A percentile compares a stretch with the other conserved stretches of the same genome.
Evolutionary conservation across 148 eudicot species (phyloP).

Genomic region (Fallopia convolvulus): DNA sequence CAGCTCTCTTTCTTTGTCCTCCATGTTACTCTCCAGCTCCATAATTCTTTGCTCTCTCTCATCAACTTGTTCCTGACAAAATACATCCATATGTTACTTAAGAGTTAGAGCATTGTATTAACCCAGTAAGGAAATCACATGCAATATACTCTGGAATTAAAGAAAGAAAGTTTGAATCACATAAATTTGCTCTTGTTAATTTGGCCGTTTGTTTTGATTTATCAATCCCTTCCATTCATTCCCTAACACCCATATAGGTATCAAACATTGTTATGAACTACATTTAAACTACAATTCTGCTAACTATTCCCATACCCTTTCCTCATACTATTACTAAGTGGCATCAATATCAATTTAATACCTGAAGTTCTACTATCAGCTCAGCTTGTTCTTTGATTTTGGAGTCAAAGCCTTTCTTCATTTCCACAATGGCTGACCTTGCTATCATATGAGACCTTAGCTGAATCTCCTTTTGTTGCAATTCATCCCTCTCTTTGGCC

Average conservation of each 20-base stretch:
- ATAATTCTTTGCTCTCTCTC: constrained; percentile 56
- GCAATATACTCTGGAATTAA: not conserved
- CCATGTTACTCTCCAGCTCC: constrained; percentile 77
- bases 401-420: constrained; percentile 54
- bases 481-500: constrained; percentile 57
- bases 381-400: constrained; percentile 58
- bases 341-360: constrained; percentile 5
- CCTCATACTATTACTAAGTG: not conserved
- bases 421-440: constrained; percentile 50
- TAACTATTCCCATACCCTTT: not conserved
- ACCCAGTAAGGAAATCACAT: not conserved
- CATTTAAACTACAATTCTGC: not conserved
- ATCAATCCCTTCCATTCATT: not conserved
- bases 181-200: not conserved
- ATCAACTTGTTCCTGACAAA: constrained; percentile 71
- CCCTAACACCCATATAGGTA: not conserved
- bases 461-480: constrained; percentile 76
- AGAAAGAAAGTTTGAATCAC: not conserved
- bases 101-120: not conserved
- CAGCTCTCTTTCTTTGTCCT: constrained; percentile 75
- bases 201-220: not conserved
- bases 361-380: constrained; percentile 64
- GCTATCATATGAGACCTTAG: constrained; percentile 69
- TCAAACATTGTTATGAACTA: not conserved
- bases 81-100: not conserved